Evolutionary conservation across 179 eudicot species (phyloP).

Genomic region (Beta lomatogona): DNA sequence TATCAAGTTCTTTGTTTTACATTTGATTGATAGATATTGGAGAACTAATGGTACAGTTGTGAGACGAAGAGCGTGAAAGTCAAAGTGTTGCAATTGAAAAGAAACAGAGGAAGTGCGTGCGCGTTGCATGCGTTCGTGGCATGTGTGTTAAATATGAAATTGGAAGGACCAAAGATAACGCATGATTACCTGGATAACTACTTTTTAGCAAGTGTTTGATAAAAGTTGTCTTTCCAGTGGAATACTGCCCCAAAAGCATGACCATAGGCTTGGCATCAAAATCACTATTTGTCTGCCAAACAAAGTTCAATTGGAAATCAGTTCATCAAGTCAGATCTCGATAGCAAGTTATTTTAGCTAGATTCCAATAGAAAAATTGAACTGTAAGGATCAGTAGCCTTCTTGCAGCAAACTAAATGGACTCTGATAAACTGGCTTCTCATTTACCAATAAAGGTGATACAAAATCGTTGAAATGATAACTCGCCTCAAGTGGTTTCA

Average conservation of each 20-base stretch:
- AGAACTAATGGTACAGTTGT: no score
- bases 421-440: background rate
- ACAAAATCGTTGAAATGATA: slow-evolving; percentile 76
- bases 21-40: no score
- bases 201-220: slow-evolving; percentile 76
- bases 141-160: background rate
- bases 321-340: background rate
- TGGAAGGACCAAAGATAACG: background rate
- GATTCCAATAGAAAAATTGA: no score
- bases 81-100: no score
- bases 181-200: slow-evolving; percentile 69
- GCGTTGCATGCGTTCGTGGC: no score
- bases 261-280: slow-evolving; percentile 98
- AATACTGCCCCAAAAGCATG: slow-evolving; percentile 94
- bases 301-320: background rate
- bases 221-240: slow-evolving; percentile 94
- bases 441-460: slow-evolving; percentile 72
- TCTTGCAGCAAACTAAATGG: background rate
- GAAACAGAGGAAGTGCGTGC: no score
- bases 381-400: background rate
- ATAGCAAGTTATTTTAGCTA: background rate
- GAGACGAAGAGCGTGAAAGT: no score
- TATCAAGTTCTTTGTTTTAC: no score
- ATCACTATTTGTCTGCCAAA: slow-evolving; percentile 65
- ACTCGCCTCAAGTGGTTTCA: slow-evolving; percentile 69